phyloP scores from a whole-genome alignment of 140 eudicot genomes.

The Anethum foeniculum region DNA sequence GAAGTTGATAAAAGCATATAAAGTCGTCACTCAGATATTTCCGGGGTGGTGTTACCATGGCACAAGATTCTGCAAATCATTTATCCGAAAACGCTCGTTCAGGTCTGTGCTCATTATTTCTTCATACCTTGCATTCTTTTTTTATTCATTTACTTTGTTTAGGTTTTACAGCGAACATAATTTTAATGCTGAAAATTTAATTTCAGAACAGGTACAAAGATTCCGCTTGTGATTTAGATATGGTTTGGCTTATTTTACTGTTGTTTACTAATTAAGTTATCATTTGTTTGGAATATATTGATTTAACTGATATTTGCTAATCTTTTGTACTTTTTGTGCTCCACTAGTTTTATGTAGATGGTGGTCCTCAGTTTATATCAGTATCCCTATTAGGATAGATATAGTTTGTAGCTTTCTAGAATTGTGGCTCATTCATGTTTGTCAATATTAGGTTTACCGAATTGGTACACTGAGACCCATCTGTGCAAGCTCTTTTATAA shows the following conservation, averaged over 20 bases:
- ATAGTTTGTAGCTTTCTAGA: not conserved
- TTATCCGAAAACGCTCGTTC: conserved; percentile 32
- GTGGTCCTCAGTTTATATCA: not conserved
- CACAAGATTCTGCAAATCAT: conserved; percentile 25
- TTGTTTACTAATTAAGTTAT: not conserved
- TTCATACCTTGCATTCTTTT: not conserved
- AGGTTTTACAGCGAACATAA: not conserved
- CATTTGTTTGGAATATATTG: not conserved
- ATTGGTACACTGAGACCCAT: too few relatives aligned
- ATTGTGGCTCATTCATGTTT: not conserved
- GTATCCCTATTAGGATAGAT: not conserved
- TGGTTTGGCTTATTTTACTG: not conserved
- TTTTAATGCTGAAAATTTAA: not conserved
- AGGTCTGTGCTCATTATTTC: conserved; percentile 22
- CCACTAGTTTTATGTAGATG: not conserved
- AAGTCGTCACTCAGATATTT: not conserved
- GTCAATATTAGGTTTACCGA: not conserved
- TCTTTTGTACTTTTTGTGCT: not conserved
- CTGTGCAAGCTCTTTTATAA: not conserved
- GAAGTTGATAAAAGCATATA: not conserved
- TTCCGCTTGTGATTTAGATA: conserved; percentile 6
- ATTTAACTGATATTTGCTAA: not conserved
- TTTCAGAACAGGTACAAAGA: not conserved
- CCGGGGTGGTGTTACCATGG: conserved; percentile 33
- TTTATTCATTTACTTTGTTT: not conserved